Evolutionary conservation across 495 filamentous ascomycete genomes (phyloP), one percentile per base, ranked within the genome.

Genomic region (Chaetomidium leptoderma): DNA sequence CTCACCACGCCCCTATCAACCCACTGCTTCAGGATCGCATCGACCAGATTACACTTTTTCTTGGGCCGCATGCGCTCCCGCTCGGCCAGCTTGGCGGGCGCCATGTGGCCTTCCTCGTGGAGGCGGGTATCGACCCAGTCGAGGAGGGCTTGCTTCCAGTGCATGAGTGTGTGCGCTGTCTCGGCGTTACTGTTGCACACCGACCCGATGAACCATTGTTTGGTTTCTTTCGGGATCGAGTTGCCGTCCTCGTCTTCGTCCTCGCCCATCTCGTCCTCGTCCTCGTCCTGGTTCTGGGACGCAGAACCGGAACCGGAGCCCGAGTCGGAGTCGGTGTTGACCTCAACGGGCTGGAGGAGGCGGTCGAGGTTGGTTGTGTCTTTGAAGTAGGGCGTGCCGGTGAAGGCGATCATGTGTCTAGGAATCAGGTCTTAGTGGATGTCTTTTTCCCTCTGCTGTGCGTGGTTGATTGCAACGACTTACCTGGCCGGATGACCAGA

Each of bases 81-180:
- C 58, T 76, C 74, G 8, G 76, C 77, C 39, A 81, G 73, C 26
- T 71, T 79, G 9, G 35, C 16, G 0, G 67, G 48, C 1, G 43
- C 36, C 70, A 77, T 73, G 57, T 83, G 77, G 11, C 86, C 86
- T 47, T 81, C 72, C 13, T 63, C 63, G 6, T 72, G 65, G 5
- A 93, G 79, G 51, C 81, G 81, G 16, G 82, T 74, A 14, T 86
- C 74, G 4, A 91, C 85, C 78, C 77, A 86, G 58, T 87, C 76
- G 58, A 88, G 86, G 40, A 92, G 82, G 30, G 83, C 81, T 63
- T 80, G 81, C 40, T 86, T 85, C 89, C 89, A 93, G 60, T 93
- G 89, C 1, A 78, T 76, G 2, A 92, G 75, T 0, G 76, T 78
- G 62, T 92, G 89, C 0, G 86, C 86, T 16, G 83, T 83, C 53